These are phyloP conservation scores for Clitocybe nebularis DNA, from an alignment of 1,284 basidiomycete species.

Conservation along the genomic window DNA sequence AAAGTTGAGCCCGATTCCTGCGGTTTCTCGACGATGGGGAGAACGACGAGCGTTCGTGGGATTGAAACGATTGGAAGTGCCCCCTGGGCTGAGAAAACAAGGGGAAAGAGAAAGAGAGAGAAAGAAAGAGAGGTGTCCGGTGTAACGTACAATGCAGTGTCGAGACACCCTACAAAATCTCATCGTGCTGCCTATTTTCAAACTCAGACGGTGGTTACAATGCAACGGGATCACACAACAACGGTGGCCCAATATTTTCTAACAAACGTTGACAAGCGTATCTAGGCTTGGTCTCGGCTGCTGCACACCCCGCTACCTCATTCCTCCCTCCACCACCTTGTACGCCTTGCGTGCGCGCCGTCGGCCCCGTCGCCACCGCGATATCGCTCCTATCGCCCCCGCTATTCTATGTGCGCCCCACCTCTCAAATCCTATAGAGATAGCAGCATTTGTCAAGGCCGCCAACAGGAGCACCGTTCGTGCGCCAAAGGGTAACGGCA, in stretches of 20 bases:
- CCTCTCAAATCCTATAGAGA: slow-evolving; percentile 79
- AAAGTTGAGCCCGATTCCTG: slow-evolving; percentile 50
- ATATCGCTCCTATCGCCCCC: slow-evolving; percentile 45
- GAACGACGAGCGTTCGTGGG: slow-evolving; percentile 32
- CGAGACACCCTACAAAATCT: slow-evolving; percentile 3
- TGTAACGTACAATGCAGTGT: slow-evolving; percentile 4
- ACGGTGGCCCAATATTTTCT: slow-evolving; percentile 4
- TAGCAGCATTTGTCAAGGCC: slow-evolving; percentile 70
- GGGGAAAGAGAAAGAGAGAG: slow-evolving; percentile 22
- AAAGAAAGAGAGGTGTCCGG: slow-evolving; percentile 21
- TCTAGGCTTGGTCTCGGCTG: slow-evolving; percentile 10
- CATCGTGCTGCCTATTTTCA: slow-evolving; percentile 14
- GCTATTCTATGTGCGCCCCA: slow-evolving; percentile 70
- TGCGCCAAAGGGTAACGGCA: slow-evolving; percentile 70
- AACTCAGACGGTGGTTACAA: slow-evolving; percentile 24
- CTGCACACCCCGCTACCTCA: too few species aligned
- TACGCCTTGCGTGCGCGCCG: slow-evolving; percentile 58
- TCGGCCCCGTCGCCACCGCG: slow-evolving; percentile 40
- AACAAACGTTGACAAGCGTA: too few species aligned
- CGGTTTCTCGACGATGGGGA: slow-evolving; percentile 38
- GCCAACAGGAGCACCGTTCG: slow-evolving; percentile 68
- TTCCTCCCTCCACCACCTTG: slow-evolving; percentile 68
- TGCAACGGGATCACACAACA: slow-evolving; percentile 14
- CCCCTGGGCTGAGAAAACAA: slow-evolving; percentile 44
- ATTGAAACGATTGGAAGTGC: slow-evolving; percentile 51